Conservation (phyloP, 2,329 filamentous ascomycete species). For the Fusarium gaditjirri region DNA sequence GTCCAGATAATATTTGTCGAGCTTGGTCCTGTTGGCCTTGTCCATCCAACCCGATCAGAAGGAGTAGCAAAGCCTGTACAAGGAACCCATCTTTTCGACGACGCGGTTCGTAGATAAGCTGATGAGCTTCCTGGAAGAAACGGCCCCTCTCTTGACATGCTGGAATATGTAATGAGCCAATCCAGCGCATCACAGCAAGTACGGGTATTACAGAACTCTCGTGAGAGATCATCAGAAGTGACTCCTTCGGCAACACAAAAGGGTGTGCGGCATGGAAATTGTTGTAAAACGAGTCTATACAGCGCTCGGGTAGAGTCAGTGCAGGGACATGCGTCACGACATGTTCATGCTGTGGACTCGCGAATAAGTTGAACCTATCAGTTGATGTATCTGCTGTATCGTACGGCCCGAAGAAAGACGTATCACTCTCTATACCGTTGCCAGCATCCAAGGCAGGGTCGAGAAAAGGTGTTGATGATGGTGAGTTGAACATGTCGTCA, state of each 20-base stretch:
- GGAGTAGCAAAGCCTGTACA: slow-evolving; percentile 81
- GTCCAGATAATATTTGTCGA: slow-evolving; percentile 72
- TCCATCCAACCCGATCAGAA: slow-evolving; percentile 82
- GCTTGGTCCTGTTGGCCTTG: slow-evolving; percentile 77
- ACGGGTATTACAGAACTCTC: slow-evolving; percentile 61
- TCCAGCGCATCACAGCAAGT: slow-evolving; percentile 65
- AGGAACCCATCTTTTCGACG: slow-evolving; percentile 67
- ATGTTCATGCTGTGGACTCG: slow-evolving; percentile 22
- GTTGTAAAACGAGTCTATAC: slow-evolving; percentile 67
- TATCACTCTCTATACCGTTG: slow-evolving; percentile 13
- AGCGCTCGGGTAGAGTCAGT: slow-evolving; percentile 60
- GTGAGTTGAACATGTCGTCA: slow-evolving; percentile 24
- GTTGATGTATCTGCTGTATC: slow-evolving; percentile 40
- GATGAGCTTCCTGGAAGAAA: slow-evolving; percentile 69
- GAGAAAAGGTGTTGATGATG: slow-evolving; percentile 35
- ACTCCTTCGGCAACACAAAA: slow-evolving; percentile 64
- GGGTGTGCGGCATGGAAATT: slow-evolving; percentile 69
- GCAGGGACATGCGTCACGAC: slow-evolving; percentile 37
- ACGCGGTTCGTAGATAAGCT: slow-evolving; percentile 59
- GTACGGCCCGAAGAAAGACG: slow-evolving; percentile 25
- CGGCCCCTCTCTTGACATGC: slow-evolving; percentile 57
- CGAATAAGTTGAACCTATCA: slow-evolving; percentile 34
- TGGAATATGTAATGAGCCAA: slow-evolving; percentile 66
- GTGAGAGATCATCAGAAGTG: slow-evolving; percentile 60
- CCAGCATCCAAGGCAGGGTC: slow-evolving; percentile 8